These are phyloP conservation scores for Paradendryphiella salina DNA, from an alignment of 2,329 filamentous ascomycete species.

Conservation along the genomic window DNA sequence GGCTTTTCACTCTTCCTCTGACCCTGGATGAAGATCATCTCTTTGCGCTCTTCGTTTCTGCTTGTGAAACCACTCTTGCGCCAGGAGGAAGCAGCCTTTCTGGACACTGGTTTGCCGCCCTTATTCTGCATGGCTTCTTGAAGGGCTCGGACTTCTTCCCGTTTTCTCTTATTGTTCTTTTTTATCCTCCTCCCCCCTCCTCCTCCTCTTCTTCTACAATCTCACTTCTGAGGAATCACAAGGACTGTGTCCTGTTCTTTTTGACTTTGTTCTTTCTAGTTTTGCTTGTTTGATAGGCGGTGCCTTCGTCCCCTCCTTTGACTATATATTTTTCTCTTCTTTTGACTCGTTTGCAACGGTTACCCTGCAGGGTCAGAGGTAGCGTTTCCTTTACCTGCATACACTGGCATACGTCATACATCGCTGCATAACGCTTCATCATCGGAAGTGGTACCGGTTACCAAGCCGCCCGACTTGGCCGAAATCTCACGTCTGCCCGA, in stretches of 20 bases:
- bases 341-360: constrained; percentile 7
- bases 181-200: too few relatives aligned
- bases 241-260: constrained; percentile 8
- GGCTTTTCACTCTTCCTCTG: not conserved
- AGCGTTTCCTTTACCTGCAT: constrained; percentile 10
- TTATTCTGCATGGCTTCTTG: constrained; percentile 25
- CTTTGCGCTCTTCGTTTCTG: constrained; percentile 18
- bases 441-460: constrained; percentile 18
- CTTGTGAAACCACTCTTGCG: constrained; percentile 34
- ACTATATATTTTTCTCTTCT: not conserved
- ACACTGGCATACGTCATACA: not conserved
- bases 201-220: not conserved
- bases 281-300: constrained; percentile 15
- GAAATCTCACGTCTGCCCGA: not conserved
- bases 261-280: constrained; percentile 4
- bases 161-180: not conserved
- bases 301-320: constrained; percentile 26
- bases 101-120: constrained; percentile 17
- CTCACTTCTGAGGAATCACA: not conserved
- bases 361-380: constrained; percentile 25
- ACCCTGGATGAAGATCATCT: constrained; percentile 36
- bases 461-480: constrained; percentile 12
- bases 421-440: constrained; percentile 5
- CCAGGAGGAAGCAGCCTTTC: constrained; percentile 11
- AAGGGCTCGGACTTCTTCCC: not conserved